These are phyloP conservation scores for Vanderwaltozyma tropicalis DNA, from an alignment of 805 yeast species.

Conservation along the genomic window DNA sequence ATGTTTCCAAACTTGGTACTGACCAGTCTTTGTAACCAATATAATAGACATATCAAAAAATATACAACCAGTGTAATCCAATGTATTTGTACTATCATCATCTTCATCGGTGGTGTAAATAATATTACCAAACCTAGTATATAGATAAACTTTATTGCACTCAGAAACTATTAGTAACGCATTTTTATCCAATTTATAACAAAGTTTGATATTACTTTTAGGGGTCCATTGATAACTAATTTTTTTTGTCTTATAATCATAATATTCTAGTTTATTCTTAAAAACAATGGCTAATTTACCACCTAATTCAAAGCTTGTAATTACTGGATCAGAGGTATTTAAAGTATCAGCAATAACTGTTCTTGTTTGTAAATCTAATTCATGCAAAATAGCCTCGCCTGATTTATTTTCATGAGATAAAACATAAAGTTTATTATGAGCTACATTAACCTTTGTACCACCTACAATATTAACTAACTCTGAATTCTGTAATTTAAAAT, in stretches of 20 bases:
- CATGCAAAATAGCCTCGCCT: neutral
- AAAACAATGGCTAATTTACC: conserved; percentile 9
- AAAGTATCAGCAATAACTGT: neutral
- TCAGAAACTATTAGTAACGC: conserved; percentile 15
- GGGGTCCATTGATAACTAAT: conserved; percentile 7
- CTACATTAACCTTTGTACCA: conserved; percentile 13
- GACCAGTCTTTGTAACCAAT: conserved; percentile 13
- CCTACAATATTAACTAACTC: conserved; percentile 14
- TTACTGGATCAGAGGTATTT: neutral
- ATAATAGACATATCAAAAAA: conserved; percentile 12
- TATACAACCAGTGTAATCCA: conserved; percentile 14
- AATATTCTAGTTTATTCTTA: conserved; percentile 11
- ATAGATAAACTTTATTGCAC: conserved; percentile 15
- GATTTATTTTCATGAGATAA: conserved; percentile 6
- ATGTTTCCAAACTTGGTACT: conserved; percentile 19
- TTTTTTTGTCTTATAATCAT: conserved; percentile 9
- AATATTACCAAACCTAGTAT: conserved; percentile 21
- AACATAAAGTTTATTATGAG: conserved; percentile 14
- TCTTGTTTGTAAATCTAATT: neutral
- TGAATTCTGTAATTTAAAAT: conserved; percentile 20
- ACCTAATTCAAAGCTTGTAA: neutral
- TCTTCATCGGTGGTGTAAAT: conserved; percentile 16
- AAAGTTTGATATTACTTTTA: conserved; percentile 12
- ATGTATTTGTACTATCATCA: conserved; percentile 6
- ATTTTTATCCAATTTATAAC: conserved; percentile 13